Evolutionary conservation across 2,329 filamentous ascomycete species (phyloP), one percentile per base, ranked within the genome.

Genomic region (Malbranchea zuffiana): DNA sequence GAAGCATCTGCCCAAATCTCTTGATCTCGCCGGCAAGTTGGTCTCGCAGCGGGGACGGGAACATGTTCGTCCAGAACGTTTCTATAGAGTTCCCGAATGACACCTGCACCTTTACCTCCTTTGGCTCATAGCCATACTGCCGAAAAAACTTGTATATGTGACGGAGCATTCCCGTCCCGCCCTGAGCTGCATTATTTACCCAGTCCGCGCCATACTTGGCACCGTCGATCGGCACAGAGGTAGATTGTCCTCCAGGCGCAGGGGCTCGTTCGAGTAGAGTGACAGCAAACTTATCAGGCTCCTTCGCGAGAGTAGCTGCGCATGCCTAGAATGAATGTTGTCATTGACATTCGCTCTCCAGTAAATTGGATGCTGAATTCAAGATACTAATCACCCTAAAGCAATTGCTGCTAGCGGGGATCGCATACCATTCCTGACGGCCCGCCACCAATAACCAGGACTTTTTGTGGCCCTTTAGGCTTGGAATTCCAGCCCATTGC

Each of bases 281-380:
- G 8, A 82, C 66, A 28, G 75, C 69, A 59, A 78, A 82, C 44
- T 69, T 71, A 24, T 79, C 69, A 1, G 72, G 72, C 44, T 82
- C 75, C 32, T 79, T 69, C 31, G 75, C 69, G 18, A 82, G 66
- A 19, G 78, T 78, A 19, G 77, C 68, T 7, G 78, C 78, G 53
- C 77, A 81, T 37, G 74, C 74, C 76, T 69, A 35, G 17, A 32
- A 5, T 33, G 20, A 28, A 21, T 23, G 17, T 16, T 23, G 40
- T 42, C 16, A 39, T 35, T 38, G 15, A 23, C 13, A 11, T 29
- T 16, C 18, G 6, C n/a, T 11, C 20, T 7, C 12, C 29, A 19
- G 13, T 33, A 27, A 16, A 29, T 20, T 30, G 41, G n/a, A 27
- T 10, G 16, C 33, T 39, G n/a, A 32, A 16, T 17, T 19, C 26